A percentile compares a stretch with the other conserved stretches of the same genome.
These are phyloP conservation scores for Stenogyne calaminthoides DNA, from an alignment of 305 asterid species.

Conservation along the genomic window DNA sequence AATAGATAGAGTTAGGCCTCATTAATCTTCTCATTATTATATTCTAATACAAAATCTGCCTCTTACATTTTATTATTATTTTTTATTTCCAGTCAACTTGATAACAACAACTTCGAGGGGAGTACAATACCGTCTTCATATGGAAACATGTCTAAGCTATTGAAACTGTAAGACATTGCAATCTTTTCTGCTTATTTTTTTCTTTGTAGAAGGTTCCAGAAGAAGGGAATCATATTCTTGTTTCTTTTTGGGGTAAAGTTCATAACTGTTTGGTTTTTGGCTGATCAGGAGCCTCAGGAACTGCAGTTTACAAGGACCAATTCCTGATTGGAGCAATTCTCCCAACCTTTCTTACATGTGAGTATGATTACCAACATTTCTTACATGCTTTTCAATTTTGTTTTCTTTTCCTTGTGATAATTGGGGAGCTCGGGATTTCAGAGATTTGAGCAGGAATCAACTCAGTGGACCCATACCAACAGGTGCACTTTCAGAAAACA, in stretches of 20 bases:
- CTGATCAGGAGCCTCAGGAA: constrained; percentile 92
- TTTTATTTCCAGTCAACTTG: constrained; percentile 74
- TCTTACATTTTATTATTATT: constrained; percentile 12
- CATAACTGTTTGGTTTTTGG: constrained; percentile 22
- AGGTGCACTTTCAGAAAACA: constrained; percentile 58
- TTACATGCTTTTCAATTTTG: neutral
- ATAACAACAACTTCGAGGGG: constrained; percentile 85
- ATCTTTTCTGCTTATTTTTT: constrained; percentile 13
- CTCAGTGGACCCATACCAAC: constrained; percentile 80
- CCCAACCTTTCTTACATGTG: constrained; percentile 73
- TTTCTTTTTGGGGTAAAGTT: constrained; percentile 14
- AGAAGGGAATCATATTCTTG: neutral
- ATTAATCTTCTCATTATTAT: neutral
- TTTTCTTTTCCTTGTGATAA: constrained; percentile 19
- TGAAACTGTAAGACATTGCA: constrained; percentile 77
- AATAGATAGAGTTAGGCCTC: neutral
- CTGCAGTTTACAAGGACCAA: constrained; percentile 83
- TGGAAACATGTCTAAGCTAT: constrained; percentile 67
- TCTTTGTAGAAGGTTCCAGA: neutral
- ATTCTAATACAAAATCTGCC: neutral
- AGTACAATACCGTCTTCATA: constrained; percentile 72
- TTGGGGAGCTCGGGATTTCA: constrained; percentile 37
- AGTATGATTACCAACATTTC: constrained; percentile 33
- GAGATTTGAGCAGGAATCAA: constrained; percentile 91
- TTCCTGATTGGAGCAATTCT: constrained; percentile 82